Evolutionary conservation across 768 basidiomycete species (phyloP), one percentile per base, ranked within the genome.

Genomic region (Suillus sp.): DNA sequence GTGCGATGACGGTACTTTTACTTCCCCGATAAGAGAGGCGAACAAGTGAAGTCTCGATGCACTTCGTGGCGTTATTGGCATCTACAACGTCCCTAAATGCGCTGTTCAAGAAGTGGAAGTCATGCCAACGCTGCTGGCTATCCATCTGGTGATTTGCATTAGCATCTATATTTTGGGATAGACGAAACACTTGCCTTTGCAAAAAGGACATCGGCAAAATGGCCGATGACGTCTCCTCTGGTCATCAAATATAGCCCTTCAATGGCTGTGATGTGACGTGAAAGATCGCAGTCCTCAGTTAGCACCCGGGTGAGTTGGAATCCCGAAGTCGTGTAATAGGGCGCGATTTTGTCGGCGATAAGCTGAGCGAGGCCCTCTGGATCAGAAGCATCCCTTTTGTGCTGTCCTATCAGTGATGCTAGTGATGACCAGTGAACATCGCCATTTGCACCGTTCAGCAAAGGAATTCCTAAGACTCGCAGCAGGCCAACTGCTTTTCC

Each of bases 21-120:
- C 70, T 74, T 27, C 86, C 84, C 22, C 86, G 80, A 70, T 88
- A 87, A 3, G 89, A 88, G 50, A 95, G 77, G 9, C 91, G 89
- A 27, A 95, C 84, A 14, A 92, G 84, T 2, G 88, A 82, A 0
- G 86, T 69, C 45, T 91, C 84, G 54, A 93, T 82, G 22, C 8
- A 56, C 86, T 88, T 89, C 51, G 77, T 75, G 54, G 78, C 77
- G 6, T 77, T 68, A 61, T 79, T 81, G 20, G 84, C 79, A 65
- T 85, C 81, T 42, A 88, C 79, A 34, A 89, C 81, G 57, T 93
- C 90, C 22, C 79, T 78, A 71, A 95, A 92, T 11, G 88, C 86
- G 34, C 85, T 88, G 69, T 94, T 94, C 61, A 94, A 72, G 74
- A 91, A 91, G 75, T 95, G 93, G 71, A 92, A 92, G 70, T 94